Evolutionary conservation across 768 basidiomycete genomes (phyloP), one percentile per base, ranked within the genome.

Genomic region (Mycena floridula): DNA sequence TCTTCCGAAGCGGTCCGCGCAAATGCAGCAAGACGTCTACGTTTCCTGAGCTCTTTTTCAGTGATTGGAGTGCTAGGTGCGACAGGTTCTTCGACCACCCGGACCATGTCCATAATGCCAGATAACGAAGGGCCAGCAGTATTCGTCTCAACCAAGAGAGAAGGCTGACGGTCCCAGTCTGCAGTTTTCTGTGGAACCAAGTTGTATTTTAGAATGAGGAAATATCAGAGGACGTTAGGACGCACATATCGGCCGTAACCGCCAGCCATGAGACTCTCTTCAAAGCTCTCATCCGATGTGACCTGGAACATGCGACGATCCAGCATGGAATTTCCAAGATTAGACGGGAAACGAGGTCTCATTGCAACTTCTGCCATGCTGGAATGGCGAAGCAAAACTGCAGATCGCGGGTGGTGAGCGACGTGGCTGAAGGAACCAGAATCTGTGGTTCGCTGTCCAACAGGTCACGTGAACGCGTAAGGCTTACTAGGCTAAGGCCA

Each of bases 201-300:
- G 52, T 56, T n/a, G 50, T 3, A 35, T 51, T 38, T 25, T 25
- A 42, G 21, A n/a, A 8, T 20, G n/a, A 35, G 15, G 24, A 20
- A 38, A 40, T 32, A 48, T 27, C 18, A 7, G 18, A 13, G 42
- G 45, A 25, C 25, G 25, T 18, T 22, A 25, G 18, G 38, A 66
- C 79, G 62, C 59, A 82, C 86, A 60, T 88, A 89, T 49, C 74
- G 74, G 1, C 81, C 84, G 60, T 89, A 89, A 7, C 87, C 86
- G 25, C 85, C 85, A 16, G 85, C 85, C 77, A 88, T 85, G 27
- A 89, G 59, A 52, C 85, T 85, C 62, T 89, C 86, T 55, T 89
- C 87, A 52, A 89, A 89, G 54, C 85, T 89, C 62, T 86, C 85
- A 36, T 86, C 85, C 4, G 82, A 84, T 0, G 85, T 88, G 63